Evolutionary conservation across 2,329 filamentous ascomycete species (phyloP).

Genomic region (Fusarium albidum): DNA sequence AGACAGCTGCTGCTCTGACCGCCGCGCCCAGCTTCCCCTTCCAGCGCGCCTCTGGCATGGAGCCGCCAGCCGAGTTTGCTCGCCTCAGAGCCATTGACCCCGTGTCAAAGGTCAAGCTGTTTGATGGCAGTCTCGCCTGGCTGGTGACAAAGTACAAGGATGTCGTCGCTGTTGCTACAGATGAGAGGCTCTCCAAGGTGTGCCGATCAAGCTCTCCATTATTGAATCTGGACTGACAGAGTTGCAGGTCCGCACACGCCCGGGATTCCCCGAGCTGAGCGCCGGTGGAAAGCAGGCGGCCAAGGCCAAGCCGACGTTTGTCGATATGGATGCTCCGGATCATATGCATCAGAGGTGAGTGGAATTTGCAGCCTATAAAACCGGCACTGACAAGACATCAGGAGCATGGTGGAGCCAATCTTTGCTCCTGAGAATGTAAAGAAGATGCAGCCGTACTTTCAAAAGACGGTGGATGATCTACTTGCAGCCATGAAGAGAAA

Average conservation of each 20-base stretch:
- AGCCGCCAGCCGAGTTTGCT: slow-evolving; percentile 55
- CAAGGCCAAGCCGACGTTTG: slow-evolving; percentile 59
- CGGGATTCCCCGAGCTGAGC: slow-evolving; percentile 57
- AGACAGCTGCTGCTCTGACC: neutral
- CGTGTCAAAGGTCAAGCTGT: slow-evolving; percentile 55
- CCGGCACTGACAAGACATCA: slow-evolving; percentile 11
- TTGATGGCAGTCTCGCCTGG: slow-evolving; percentile 57
- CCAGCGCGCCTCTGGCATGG: slow-evolving; percentile 32
- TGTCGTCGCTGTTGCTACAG: slow-evolving; percentile 53
- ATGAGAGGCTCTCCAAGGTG: slow-evolving; percentile 56
- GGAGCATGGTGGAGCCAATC: slow-evolving; percentile 55
- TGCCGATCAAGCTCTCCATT: neutral
- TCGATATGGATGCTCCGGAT: slow-evolving; percentile 58
- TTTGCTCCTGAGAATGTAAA: slow-evolving; percentile 52
- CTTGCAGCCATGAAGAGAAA: slow-evolving; percentile 49
- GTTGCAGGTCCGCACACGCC: slow-evolving; percentile 47
- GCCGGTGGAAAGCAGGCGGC: slow-evolving; percentile 56
- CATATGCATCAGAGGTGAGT: slow-evolving; percentile 55
- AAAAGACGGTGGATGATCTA: slow-evolving; percentile 53
- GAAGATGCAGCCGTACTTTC: slow-evolving; percentile 53
- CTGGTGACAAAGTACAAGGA: slow-evolving; percentile 57
- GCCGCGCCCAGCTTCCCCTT: slow-evolving; percentile 30
- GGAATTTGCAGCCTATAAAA: too few relatives aligned
- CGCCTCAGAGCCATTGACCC: slow-evolving; percentile 52
- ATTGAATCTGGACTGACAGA: neutral